Percentiles rank a stretch among this genome's conserved stretches.
These are phyloP conservation scores for Prototheca wickerhamii DNA, from an alignment of 163 green algal genomes.

Conservation along the genomic window DNA sequence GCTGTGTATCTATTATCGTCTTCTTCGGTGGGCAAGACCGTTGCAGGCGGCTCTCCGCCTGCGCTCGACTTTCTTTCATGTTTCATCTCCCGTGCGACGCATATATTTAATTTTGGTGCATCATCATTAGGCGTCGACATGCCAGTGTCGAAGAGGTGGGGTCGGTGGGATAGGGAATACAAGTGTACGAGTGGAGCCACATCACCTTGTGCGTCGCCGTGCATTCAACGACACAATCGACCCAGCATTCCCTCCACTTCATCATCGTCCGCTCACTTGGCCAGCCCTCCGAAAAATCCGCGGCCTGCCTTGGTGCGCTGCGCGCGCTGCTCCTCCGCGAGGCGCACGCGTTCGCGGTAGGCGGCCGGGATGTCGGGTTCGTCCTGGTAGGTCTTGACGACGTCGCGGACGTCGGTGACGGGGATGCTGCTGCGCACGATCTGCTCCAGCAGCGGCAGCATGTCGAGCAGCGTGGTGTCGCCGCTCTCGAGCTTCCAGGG, in stretches of 20 bases:
- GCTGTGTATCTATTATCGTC: no score
- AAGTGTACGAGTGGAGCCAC: background rate
- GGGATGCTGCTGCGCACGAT: conserved; percentile 43
- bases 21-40: no score
- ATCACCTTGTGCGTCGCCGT: no score
- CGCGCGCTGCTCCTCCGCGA: conserved; percentile 34
- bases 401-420: conserved; percentile 60
- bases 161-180: background rate
- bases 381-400: conserved; percentile 69
- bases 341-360: conserved; percentile 64
- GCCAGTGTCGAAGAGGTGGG: no score
- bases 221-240: no score
- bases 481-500: conserved; percentile 52
- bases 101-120: no score
- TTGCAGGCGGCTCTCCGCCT: no score
- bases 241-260: background rate
- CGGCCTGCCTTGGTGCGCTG: conserved; percentile 3
- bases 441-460: conserved; percentile 90
- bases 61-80: no score
- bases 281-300: conserved; percentile 7
- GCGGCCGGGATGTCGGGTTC: conserved; percentile 72
- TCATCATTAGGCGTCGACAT: no score
- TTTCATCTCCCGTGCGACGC: no score
- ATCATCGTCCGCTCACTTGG: background rate
- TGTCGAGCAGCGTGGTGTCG: conserved; percentile 85